phyloP scores from a whole-genome alignment of 169 alveolate species.

The Cryptosporidium canis region DNA sequence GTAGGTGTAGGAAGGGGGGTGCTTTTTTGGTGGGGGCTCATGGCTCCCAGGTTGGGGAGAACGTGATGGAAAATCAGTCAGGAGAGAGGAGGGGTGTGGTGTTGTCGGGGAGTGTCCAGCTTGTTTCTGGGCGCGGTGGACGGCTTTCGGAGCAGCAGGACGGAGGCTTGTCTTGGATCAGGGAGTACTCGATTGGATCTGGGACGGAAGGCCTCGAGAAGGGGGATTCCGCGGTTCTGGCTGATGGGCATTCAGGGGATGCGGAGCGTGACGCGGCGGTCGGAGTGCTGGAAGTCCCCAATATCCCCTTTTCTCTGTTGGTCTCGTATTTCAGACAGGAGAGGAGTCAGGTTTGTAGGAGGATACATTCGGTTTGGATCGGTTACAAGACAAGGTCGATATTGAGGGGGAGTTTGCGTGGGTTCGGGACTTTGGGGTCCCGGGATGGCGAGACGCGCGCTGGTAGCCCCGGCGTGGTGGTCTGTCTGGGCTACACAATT shows the following conservation, averaged over 20 bases:
- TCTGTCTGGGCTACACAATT: slow-evolving; percentile 13
- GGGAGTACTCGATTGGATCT: not conserved
- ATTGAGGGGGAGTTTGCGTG: slow-evolving; percentile 9
- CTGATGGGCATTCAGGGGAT: too few relatives aligned
- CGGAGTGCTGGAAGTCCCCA: not conserved
- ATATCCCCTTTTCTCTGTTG: slow-evolving; percentile 21
- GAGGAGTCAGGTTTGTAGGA: not conserved
- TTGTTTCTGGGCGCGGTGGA: not conserved
- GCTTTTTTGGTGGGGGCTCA: too few relatives aligned
- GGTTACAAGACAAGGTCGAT: slow-evolving; percentile 68
- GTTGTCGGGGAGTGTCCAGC: not conserved
- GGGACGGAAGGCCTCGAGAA: not conserved
- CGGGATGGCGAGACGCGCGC: not conserved
- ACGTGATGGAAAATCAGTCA: not conserved
- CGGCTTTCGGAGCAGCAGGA: too few relatives aligned
- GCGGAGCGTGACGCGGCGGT: too few relatives aligned
- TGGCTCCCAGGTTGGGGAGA: too few relatives aligned
- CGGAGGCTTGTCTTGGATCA: too few relatives aligned
- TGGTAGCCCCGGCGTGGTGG: not conserved
- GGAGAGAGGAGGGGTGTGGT: not conserved
- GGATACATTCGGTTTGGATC: slow-evolving; percentile 35
- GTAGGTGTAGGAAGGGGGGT: too few relatives aligned
- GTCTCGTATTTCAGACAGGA: slow-evolving; percentile 31
- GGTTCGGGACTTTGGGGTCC: not conserved
- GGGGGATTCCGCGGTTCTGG: too few relatives aligned